Evolutionary conservation across 345 rosid species (phyloP).

Genomic region (Gossypium anomalum): DNA sequence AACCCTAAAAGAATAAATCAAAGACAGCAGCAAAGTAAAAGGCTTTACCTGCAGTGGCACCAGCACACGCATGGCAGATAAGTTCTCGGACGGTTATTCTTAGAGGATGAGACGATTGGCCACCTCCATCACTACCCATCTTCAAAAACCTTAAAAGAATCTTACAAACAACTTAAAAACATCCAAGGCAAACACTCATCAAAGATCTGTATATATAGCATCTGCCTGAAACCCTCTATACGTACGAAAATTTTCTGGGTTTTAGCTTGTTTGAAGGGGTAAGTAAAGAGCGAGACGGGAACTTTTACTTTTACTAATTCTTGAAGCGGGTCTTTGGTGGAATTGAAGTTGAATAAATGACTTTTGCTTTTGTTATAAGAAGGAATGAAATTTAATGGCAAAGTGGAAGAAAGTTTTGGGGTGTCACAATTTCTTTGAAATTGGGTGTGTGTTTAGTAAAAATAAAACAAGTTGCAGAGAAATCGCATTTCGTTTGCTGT

Average conservation of each 20-base stretch:
- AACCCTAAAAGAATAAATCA: slow-evolving; percentile 8
- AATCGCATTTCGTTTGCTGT: not conserved
- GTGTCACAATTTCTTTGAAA: not conserved
- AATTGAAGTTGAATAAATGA: not conserved
- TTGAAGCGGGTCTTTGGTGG: not conserved
- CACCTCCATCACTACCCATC: slow-evolving; percentile 20
- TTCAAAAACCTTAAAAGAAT: not conserved
- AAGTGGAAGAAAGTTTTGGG: not conserved
- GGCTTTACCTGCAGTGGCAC: slow-evolving; percentile 77
- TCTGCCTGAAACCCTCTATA: not conserved
- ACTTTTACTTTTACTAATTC: not conserved
- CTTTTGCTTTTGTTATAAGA: not conserved
- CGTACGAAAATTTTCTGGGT: not conserved
- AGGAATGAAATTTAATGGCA: not conserved
- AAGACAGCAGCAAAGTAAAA: not conserved
- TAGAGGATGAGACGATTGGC: slow-evolving; percentile 30
- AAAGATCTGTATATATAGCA: not conserved
- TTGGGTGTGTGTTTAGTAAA: not conserved
- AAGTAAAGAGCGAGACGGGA: not conserved
- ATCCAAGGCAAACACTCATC: not conserved
- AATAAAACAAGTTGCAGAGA: not conserved
- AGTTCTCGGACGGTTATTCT: slow-evolving; percentile 35
- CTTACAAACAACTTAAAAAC: not conserved
- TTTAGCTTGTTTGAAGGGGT: not conserved
- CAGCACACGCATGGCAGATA: slow-evolving; percentile 61